Evolutionary conservation across 352 stramenopile species (phyloP), one percentile per base, ranked within the genome.

Genomic region (Pythium brassicae): DNA sequence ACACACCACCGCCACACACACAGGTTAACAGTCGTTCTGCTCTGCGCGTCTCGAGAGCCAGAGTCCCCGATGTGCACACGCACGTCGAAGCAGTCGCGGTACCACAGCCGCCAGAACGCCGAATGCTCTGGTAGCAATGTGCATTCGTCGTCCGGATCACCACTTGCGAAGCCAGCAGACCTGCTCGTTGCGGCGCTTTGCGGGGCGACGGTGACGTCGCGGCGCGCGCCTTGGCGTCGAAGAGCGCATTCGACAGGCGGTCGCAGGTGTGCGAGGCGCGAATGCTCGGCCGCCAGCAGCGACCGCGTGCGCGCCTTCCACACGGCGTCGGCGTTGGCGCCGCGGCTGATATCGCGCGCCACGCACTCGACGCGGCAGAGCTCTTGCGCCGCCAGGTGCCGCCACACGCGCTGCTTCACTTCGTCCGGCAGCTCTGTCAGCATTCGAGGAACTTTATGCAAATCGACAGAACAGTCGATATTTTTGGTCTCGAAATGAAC

Each of bases 401-500:
- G 44, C 78, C 78, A 89, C 51, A 89, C 57, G 20, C 69, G 42
- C 61, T 81, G 72, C 68, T 86, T 87, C 62, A 75, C 86, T 54
- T 89, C 78, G 62, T 80, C 68, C 49, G 66, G 68, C 26, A 89
- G 72, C 57, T 63, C n/a, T 29, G 54, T 44, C 48, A 89, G 49
- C 76, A 83, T 37, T 37, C 32, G n/a, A n/a, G n/a, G n/a, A n/a
- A n/a, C n/a, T n/a, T n/a, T n/a, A n/a, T n/a, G n/a, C n/a, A n/a
- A n/a, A n/a, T n/a, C n/a, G n/a, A n/a, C n/a, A n/a, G n/a, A n/a
- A n/a, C n/a, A n/a, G n/a, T n/a, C n/a, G 9, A 11, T 37, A 43
- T 43, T 43, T 19, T 43, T 43, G 37, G 37, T n/a, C n/a, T n/a
- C n/a, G n/a, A n/a, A n/a, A n/a, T n/a, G n/a, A n/a, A n/a, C n/a